Conservation (phyloP, 495 filamentous ascomycete species). For the Neurospora sp. region DNA sequence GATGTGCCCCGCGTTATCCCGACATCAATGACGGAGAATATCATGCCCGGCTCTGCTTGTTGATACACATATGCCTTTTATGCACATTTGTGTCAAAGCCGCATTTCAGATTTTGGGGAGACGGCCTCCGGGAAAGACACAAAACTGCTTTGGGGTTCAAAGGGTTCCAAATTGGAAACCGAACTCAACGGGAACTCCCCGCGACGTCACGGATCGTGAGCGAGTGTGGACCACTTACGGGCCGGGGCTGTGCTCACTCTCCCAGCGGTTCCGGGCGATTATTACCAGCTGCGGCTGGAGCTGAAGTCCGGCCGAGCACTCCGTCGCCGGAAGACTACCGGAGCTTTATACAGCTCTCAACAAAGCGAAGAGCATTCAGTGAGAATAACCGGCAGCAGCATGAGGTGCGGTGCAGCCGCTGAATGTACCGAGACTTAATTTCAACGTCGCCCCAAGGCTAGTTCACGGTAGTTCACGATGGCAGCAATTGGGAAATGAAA, state of each 20-base stretch:
- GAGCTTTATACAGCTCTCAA: background rate
- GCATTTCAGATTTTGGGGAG: background rate
- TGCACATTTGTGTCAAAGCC: background rate
- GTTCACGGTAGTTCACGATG: background rate
- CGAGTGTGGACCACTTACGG: background rate
- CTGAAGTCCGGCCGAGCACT: background rate
- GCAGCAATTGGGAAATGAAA: background rate
- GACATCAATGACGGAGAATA: background rate
- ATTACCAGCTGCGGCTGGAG: background rate
- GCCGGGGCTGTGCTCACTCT: background rate
- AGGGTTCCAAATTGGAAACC: background rate
- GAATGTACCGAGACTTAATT: background rate
- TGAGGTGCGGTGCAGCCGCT: background rate
- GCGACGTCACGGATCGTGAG: background rate
- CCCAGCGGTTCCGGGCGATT: background rate
- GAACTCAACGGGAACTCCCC: background rate
- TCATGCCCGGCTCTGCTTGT: background rate
- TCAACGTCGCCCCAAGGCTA: background rate
- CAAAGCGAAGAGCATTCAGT: background rate
- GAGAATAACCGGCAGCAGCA: background rate
- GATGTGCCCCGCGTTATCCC: background rate
- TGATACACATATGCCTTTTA: background rate
- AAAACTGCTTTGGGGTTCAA: background rate
- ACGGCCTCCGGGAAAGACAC: background rate
- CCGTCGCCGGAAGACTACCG: background rate